Conservation (phyloP, 768 basidiomycete species). For the Leucocoprinus birnbaumii region DNA sequence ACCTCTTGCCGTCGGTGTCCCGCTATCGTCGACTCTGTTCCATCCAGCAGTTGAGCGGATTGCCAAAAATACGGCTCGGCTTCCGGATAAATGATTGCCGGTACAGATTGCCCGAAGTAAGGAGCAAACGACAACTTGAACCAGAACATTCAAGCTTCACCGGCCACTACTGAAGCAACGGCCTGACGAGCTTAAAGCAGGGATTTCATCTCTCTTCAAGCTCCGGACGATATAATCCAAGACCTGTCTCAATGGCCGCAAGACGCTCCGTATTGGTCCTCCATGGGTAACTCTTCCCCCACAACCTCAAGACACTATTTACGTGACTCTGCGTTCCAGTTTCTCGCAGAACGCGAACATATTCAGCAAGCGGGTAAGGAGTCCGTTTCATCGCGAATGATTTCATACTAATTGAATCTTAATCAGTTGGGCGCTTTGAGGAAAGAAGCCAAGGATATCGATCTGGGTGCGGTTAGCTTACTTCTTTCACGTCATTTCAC, state of each 20-base stretch:
- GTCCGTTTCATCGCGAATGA: not conserved
- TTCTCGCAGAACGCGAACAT: conserved; percentile 69
- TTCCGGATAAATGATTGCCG: too few relatives aligned
- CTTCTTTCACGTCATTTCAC: not conserved
- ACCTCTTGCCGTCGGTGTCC: too few relatives aligned
- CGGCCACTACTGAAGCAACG: too few relatives aligned
- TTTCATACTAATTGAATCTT: not conserved
- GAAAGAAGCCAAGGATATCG: conserved; percentile 62
- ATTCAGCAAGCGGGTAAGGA: conserved; percentile 67
- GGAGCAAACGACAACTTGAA: too few relatives aligned
- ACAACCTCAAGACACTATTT: not conserved
- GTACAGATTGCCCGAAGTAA: too few relatives aligned
- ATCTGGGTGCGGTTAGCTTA: conserved; percentile 47
- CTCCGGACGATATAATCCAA: too few relatives aligned
- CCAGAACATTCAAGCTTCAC: too few relatives aligned
- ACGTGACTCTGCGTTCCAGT: conserved; percentile 32
- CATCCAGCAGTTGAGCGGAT: too few relatives aligned
- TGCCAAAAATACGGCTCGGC: too few relatives aligned
- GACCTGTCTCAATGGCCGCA: conserved; percentile 16
- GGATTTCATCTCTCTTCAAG: too few relatives aligned
- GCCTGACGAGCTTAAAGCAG: too few relatives aligned
- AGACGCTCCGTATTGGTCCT: conserved; percentile 33
- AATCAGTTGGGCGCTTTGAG: conserved; percentile 67
- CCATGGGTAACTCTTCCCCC: conserved; percentile 35
- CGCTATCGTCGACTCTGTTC: too few relatives aligned